Base-by-base conservation (phyloP, 2,329 filamentous ascomycete species). In the Helicocarpus griseus region DNA sequence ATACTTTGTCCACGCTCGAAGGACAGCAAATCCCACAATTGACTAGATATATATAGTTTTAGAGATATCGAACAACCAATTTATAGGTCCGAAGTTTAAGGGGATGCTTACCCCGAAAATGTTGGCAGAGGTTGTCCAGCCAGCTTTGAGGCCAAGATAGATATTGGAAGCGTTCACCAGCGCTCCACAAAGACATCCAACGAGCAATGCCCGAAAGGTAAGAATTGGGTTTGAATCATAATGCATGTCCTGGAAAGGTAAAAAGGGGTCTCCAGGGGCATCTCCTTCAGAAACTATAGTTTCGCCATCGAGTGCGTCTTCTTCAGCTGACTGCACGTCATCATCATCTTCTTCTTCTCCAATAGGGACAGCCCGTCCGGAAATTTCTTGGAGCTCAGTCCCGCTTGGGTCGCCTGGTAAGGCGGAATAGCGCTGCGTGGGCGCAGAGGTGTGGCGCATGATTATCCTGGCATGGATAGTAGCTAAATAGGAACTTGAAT, bases 141-240 rank as follows among this genome's bases (percentile, higher is more conserved):
- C 75, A 19, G 75, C 77, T 60, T 77, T 77, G 53, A 78, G 67
- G 51, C 73, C 73, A 73, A 83, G 73, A 57, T 83, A 83, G 39
- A 83, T 70, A 60, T 83, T 83, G 53, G 78, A 81, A 8, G 79
- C 78, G 58, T 81, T 81, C 57, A 82, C 78, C 7, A 83, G 70
- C 14, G 75, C 78, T 44, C 80, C 80, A 28, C 80, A 74, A 39
- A 77, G 60, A 50, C 77, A 73, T 43, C 80, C 80, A 31, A 79
- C 67, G 36, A 80, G 52, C 22, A 83, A 65, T 14, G 80, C 78
- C 41, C 80, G 74, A 31, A 77, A 59, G 6, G 79, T 82, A 43
- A 83, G 41, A 13, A 53, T 50, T 5, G 49, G 28, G 19, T 46
- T 36, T 6, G 17, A 14, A 38, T 48, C 36, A 45, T 33, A 31